Base-by-base conservation (phyloP, 2,329 filamentous ascomycete genomes). In the Fusarium palustre region DNA sequence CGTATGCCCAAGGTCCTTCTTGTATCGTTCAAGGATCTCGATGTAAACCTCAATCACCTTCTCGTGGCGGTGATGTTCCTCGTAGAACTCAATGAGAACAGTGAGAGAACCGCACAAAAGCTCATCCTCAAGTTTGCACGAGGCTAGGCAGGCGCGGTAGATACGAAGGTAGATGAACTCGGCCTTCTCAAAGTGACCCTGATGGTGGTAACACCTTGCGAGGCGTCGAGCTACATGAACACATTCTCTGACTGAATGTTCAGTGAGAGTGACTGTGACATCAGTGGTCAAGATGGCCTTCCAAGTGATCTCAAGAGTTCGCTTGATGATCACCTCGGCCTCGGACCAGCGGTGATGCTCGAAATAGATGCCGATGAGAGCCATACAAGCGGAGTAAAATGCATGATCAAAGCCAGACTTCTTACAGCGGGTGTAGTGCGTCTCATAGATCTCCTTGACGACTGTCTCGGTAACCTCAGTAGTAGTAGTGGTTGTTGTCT, bases 301-400 rank as follows among this genome's bases (percentile, higher is more conserved):
- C 80, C 80, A 82, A 7, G 77, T 78, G 28, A 81, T 71, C 62
- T 81, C 78, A 1, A 82, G 75, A 1, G 80, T 77, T 55, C 74
- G 69, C 55, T 73, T 78, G 50, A 79, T 76, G 20, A 79, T 64
- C 2, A 72, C 59, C 53, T 81, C 79, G 1, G 79, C 79, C 49
- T 81, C 75, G 6, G 57, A 52, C 78, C 79, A 82, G 34, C 77
- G 76, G 16, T 75, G 63, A 3, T 70, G 68, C 24, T 76, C 75
- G 13, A 76, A 60, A 61, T 78, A 76, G 6, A 78, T 71, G 30
- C 76, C 77, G 24, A 79, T 74, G 18, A 81, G 68, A 3, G 79
- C 78, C 45, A 77, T 68, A 24, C 75, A 77, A 6, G 79, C 74
- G 1, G 76, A 76, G 67, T 80, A 81, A 56, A 81, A 80, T 7